Evolutionary conservation across 2,329 filamentous ascomycete genomes (phyloP).

Genomic region (Colletotrichum caudatum): DNA sequence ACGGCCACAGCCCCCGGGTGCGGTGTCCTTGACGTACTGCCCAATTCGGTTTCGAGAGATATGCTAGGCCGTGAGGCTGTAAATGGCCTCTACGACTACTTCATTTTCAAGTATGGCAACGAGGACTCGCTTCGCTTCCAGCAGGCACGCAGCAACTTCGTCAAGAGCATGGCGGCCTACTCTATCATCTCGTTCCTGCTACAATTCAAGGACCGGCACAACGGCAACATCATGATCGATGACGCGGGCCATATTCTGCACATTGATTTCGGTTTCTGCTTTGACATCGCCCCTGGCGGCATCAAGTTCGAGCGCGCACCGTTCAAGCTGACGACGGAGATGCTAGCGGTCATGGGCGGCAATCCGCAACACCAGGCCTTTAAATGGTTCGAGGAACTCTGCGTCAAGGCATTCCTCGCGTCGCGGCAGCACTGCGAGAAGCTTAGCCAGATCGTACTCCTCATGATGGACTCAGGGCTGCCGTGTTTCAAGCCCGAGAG

Average conservation of each 20-base stretch:
- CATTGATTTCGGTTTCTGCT: conserved; percentile 99
- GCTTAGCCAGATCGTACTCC: conserved; percentile 86
- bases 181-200: conserved; percentile 95
- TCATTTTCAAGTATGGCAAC: conserved; percentile 95
- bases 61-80: conserved; percentile 99
- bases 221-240: conserved; percentile 99
- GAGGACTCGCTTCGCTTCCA: conserved; percentile 96
- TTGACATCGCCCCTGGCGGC: conserved; percentile 96
- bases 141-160: conserved; percentile 94
- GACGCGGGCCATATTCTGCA: conserved; percentile 97
- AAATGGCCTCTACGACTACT: conserved; percentile 98
- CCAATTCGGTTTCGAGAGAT: conserved; percentile 97
- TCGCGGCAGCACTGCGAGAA: conserved; percentile 88
- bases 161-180: conserved; percentile 99
- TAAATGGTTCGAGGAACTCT: conserved; percentile 95
- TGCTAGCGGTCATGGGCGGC: conserved; percentile 99
- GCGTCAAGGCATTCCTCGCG: conserved; percentile 94
- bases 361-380: conserved; percentile 87
- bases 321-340: conserved; percentile 97
- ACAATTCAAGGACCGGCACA: conserved; percentile 99
- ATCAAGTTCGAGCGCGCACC: conserved; percentile 98
- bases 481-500: conserved; percentile 99
- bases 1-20: conserved; percentile 97
- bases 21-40: conserved; percentile 96
- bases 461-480: conserved; percentile 96